Conservation (phyloP, 371 early-diverging fungal species). For the Syncephalastrum contaminatum region DNA sequence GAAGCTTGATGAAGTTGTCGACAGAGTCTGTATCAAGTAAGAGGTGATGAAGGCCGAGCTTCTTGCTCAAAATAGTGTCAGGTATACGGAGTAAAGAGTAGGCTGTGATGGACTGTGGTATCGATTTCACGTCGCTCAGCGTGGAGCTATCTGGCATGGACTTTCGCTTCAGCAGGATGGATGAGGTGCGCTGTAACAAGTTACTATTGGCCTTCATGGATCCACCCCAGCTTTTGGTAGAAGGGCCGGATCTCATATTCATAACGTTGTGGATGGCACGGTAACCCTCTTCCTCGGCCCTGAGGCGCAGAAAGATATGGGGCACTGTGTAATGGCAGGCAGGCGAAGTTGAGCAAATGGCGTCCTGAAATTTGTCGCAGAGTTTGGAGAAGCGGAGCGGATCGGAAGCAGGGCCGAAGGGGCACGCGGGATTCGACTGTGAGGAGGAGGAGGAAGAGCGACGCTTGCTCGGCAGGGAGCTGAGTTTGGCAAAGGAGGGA, state of each 20-base stretch:
- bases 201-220: constrained; percentile 9
- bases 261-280: constrained; percentile 21
- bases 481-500: constrained; percentile 2
- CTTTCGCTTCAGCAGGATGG: background rate
- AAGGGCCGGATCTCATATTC: constrained; percentile 23
- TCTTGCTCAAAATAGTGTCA: constrained; percentile 38
- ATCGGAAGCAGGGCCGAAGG: constrained; percentile 17
- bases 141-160: background rate
- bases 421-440: too few relatives aligned
- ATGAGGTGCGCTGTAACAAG: constrained; percentile 7
- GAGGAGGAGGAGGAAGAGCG: background rate
- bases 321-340: constrained; percentile 58
- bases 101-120: constrained; percentile 38
- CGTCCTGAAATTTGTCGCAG: constrained; percentile 48
- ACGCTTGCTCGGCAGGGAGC: too few relatives aligned
- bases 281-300: constrained; percentile 49
- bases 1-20: constrained; percentile 56
- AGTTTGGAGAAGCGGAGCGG: constrained; percentile 34
- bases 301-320: constrained; percentile 47
- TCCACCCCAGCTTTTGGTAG: constrained; percentile 26
- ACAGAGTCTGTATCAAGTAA: constrained; percentile 58
- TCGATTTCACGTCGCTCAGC: constrained; percentile 5
- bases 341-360: constrained; percentile 61
- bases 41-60: constrained; percentile 56
- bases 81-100: constrained; percentile 34